Conservation (phyloP, 139 green algal species). For the Coelastrella sp. region DNA sequence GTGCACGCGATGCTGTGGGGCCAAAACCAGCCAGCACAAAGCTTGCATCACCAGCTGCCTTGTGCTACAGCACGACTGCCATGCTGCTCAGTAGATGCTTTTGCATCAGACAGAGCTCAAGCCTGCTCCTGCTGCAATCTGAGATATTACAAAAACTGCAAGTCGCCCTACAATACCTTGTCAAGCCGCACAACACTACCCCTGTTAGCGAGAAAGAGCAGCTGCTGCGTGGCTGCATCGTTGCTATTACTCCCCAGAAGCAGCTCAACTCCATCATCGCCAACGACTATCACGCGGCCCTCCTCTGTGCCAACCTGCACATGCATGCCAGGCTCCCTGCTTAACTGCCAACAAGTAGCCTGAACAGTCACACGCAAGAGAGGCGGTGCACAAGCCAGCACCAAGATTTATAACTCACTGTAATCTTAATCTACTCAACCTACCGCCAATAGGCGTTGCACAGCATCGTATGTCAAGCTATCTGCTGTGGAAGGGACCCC, state of each 20-base stretch:
- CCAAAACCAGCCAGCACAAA: background rate
- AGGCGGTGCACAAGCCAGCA: background rate
- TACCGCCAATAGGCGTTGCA: conserved; percentile 63
- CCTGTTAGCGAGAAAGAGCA: conserved; percentile 59
- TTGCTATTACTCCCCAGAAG: conserved; percentile 29
- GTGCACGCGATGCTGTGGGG: background rate
- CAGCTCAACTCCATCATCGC: conserved; percentile 54
- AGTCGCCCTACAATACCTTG: conserved; percentile 33
- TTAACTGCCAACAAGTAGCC: background rate
- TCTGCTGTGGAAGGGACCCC: conserved; percentile 56
- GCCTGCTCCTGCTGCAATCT: background rate
- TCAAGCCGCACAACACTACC: conserved; percentile 55
- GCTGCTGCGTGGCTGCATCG: conserved; percentile 40
- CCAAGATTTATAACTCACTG: too few relatives aligned
- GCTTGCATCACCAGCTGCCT: background rate
- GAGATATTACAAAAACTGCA: background rate
- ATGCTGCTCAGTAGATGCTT: background rate
- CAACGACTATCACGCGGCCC: conserved; percentile 60
- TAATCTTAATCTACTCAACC: too few relatives aligned
- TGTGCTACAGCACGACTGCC: background rate
- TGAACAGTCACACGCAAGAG: background rate
- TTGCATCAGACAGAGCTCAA: background rate
- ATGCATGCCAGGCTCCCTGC: background rate
- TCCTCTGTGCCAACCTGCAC: conserved; percentile 59
- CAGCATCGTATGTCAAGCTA: conserved; percentile 55